Conservation (phyloP, 2,329 filamentous ascomycete genomes). For the Sporothrix curviconia region DNA sequence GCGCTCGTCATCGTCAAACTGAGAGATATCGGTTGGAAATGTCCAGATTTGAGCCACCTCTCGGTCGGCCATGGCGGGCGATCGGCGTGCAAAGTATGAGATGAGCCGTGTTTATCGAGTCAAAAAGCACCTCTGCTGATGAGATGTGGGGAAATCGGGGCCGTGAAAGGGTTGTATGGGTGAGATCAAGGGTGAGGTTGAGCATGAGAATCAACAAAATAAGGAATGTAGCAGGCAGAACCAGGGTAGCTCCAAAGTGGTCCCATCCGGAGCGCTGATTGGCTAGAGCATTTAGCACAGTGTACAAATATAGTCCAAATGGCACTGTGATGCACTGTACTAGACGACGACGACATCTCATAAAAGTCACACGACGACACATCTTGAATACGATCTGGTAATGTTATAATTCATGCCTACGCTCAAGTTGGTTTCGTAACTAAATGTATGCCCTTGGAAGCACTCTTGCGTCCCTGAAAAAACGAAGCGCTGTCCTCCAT, state of each 20-base stretch:
- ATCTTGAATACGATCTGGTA: not conserved
- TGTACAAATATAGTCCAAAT: not conserved
- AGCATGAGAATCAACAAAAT: conserved; percentile 11
- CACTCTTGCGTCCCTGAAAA: too few relatives aligned
- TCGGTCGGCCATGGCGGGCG: conserved; percentile 8
- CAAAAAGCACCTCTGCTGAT: too few relatives aligned
- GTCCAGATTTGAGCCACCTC: conserved; percentile 28
- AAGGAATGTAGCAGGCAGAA: not conserved
- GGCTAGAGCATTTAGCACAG: not conserved
- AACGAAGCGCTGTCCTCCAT: too few relatives aligned
- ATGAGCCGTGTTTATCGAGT: too few relatives aligned
- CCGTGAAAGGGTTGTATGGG: not conserved
- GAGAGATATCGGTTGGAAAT: conserved; percentile 55
- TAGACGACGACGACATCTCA: not conserved
- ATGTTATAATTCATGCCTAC: not conserved
- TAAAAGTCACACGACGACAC: too few relatives aligned
- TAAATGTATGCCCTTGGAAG: too few relatives aligned
- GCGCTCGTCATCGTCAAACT: conserved; percentile 71
- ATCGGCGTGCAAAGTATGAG: not conserved
- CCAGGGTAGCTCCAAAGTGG: not conserved
- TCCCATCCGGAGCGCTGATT: not conserved
- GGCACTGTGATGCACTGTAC: conserved; percentile 5
- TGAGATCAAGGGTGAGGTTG: not conserved
- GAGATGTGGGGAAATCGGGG: too few relatives aligned
- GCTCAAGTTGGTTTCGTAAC: too few relatives aligned